phyloP scores from a whole-genome alignment of 768 basidiomycete species.

The Cystobasidium onofrii region DNA sequence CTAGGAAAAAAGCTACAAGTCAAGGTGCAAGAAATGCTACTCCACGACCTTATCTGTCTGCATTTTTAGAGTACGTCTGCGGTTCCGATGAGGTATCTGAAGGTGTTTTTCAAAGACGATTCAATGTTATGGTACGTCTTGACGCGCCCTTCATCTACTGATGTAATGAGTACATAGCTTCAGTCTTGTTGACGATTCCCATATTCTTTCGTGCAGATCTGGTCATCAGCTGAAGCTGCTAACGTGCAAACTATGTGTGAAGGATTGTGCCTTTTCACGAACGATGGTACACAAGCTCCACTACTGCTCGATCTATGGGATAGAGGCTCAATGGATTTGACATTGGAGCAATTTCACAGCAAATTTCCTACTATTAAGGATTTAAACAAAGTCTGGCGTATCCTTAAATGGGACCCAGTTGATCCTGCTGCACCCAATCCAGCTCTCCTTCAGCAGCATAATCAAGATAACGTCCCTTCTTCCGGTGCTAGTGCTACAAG shows the following conservation, averaged over 20 bases:
- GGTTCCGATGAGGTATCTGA: slow-evolving; percentile 13
- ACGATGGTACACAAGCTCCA: background rate
- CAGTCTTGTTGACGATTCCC: no score
- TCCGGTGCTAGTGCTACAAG: background rate
- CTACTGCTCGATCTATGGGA: slow-evolving; percentile 30
- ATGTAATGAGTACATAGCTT: no score
- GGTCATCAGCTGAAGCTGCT: slow-evolving; percentile 31
- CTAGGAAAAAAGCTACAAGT: slow-evolving; percentile 18
- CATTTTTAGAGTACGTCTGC: slow-evolving; percentile 38
- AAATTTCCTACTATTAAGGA: slow-evolving; percentile 36
- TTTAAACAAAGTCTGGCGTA: slow-evolving; percentile 32
- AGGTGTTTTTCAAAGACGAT: slow-evolving; percentile 4
- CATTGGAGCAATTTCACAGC: slow-evolving; percentile 1
- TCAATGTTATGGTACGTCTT: slow-evolving; percentile 23
- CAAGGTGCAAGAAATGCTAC: slow-evolving; percentile 28
- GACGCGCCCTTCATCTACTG: background rate
- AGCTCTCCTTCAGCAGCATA: background rate
- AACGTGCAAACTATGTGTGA: slow-evolving; percentile 37
- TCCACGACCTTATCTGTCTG: slow-evolving; percentile 36
- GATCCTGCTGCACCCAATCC: background rate
- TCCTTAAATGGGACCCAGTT: slow-evolving; percentile 4
- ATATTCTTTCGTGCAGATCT: slow-evolving; percentile 27
- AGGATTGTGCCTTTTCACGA: slow-evolving; percentile 31
- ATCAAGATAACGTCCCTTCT: background rate
- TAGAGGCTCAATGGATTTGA: slow-evolving; percentile 37